Conservation (phyloP, 2,329 filamentous ascomycete species). For the Zalaria obscura region DNA sequence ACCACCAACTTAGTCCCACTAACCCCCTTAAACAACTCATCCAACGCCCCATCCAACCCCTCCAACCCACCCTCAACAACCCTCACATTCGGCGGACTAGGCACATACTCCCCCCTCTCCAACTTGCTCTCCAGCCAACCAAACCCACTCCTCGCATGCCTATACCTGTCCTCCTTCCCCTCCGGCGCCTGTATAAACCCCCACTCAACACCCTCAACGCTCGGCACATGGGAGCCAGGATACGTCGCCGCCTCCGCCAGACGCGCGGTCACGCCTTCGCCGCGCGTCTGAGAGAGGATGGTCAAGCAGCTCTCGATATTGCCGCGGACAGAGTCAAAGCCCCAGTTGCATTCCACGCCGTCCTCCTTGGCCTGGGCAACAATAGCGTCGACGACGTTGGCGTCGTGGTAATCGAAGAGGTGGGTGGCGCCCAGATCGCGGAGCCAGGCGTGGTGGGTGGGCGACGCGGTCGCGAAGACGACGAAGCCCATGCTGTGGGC, state of each 20-base stretch:
- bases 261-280: slow-evolving; percentile 33
- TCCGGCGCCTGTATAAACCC: slow-evolving; percentile 44
- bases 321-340: slow-evolving; percentile 42
- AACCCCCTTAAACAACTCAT: slow-evolving; percentile 26
- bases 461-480: slow-evolving; percentile 20
- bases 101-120: slow-evolving; percentile 24
- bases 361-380: slow-evolving; percentile 9
- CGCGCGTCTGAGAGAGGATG: slow-evolving; percentile 37
- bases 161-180: slow-evolving; percentile 37
- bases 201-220: slow-evolving; percentile 36
- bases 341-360: slow-evolving; percentile 23
- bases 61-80: slow-evolving; percentile 28
- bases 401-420: slow-evolving; percentile 12
- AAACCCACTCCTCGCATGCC: slow-evolving; percentile 42
- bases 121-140: slow-evolving; percentile 25
- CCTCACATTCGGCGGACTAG: slow-evolving; percentile 21
- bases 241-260: slow-evolving; percentile 36
- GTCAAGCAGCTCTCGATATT: slow-evolving; percentile 31
- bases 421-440: slow-evolving; percentile 7
- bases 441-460: slow-evolving; percentile 15
- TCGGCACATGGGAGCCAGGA: slow-evolving; percentile 35
- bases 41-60: slow-evolving; percentile 28
- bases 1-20: slow-evolving; percentile 32
- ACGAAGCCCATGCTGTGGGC: slow-evolving; percentile 38
- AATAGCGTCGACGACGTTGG: slow-evolving; percentile 13